phyloP scores from a whole-genome alignment of 1,139 yeast genomes.

The Debaryomycetaceae sp. region DNA sequence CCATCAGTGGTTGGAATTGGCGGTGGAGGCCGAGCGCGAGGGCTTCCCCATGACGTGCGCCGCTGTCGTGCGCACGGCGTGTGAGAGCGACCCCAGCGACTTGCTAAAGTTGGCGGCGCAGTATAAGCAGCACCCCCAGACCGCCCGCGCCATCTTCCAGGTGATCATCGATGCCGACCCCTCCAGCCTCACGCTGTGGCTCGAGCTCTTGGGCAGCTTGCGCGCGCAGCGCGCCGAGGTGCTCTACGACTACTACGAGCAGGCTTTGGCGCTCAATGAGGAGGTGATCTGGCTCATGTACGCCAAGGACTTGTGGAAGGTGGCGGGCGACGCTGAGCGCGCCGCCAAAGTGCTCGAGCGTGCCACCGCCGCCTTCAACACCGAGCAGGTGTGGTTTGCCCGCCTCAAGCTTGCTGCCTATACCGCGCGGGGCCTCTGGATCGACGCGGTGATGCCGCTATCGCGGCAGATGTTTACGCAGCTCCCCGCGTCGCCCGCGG shows the following conservation, averaged over 20 bases:
- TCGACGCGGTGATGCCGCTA: slow-evolving; percentile 31
- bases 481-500: slow-evolving; percentile 37
- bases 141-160: slow-evolving; percentile 46
- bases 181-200: slow-evolving; percentile 51
- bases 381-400: slow-evolving; percentile 66
- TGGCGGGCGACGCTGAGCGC: slow-evolving; percentile 39
- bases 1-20: slow-evolving; percentile 42
- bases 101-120: slow-evolving; percentile 41
- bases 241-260: slow-evolving; percentile 48
- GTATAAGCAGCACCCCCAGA: slow-evolving; percentile 22
- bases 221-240: neutral
- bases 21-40: slow-evolving; percentile 33
- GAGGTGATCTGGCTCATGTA: slow-evolving; percentile 61
- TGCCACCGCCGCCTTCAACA: slow-evolving; percentile 41
- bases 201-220: slow-evolving; percentile 30
- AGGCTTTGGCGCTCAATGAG: slow-evolving; percentile 41
- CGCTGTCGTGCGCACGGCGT: slow-evolving; percentile 29
- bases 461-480: slow-evolving; percentile 37
- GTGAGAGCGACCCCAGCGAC: slow-evolving; percentile 13
- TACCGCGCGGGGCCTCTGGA: slow-evolving; percentile 20
- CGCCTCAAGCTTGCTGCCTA: slow-evolving; percentile 55
- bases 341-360: slow-evolving; percentile 52
- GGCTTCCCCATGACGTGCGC: slow-evolving; percentile 31
- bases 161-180: slow-evolving; percentile 47
- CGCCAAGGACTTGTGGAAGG: slow-evolving; percentile 64